Conservation (phyloP, 179 eudicot genomes). For the Actinidia chinensis region DNA sequence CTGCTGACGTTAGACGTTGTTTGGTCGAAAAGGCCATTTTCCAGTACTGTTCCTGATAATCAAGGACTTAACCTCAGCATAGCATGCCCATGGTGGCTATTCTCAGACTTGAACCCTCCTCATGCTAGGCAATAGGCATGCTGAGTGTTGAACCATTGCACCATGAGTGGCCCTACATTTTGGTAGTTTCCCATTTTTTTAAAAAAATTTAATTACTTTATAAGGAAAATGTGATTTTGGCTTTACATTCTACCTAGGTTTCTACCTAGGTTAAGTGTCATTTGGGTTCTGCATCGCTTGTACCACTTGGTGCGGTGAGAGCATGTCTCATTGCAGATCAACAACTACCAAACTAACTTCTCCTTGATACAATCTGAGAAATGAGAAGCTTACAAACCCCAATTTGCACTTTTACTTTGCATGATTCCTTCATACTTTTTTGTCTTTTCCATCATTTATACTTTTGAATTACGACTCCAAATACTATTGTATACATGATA, state of each 20-base stretch:
- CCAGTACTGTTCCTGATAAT: not conserved
- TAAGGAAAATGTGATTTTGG: not conserved
- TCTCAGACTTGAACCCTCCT: not conserved
- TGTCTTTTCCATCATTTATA: not conserved
- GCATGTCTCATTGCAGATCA: not conserved
- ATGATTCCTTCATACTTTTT: not conserved
- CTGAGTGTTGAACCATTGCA: not conserved
- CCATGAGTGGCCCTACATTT: not conserved
- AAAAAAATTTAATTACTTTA: not conserved
- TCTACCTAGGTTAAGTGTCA: not conserved
- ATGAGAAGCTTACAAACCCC: constrained; percentile 1
- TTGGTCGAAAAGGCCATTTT: not conserved
- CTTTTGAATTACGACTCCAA: constrained; percentile 4
- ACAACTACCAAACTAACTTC: not conserved
- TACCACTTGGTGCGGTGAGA: not conserved
- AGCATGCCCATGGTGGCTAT: not conserved
- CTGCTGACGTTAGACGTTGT: not conserved
- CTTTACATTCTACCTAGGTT: not conserved
- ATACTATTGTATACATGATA: constrained; percentile 19
- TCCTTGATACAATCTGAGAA: not conserved
- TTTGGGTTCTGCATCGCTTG: not conserved
- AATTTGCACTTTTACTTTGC: not conserved
- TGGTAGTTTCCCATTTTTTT: not conserved
- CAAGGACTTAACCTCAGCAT: not conserved
- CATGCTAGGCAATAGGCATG: not conserved